Conservation (phyloP, 2,329 filamentous ascomycete genomes). For the Drechslera avenae region DNA sequence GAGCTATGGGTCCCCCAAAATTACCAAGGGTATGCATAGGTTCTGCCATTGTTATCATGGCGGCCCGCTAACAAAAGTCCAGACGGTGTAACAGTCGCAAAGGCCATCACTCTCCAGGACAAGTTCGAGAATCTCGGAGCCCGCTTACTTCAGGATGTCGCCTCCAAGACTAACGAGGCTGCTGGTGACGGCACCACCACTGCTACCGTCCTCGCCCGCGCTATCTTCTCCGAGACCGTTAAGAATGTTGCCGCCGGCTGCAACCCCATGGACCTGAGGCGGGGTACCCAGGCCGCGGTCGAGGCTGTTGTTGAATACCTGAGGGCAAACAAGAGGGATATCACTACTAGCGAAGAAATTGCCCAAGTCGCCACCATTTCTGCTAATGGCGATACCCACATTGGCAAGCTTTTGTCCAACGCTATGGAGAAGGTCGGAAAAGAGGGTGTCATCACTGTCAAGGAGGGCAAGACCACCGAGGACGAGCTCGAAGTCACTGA, state of each 20-base stretch:
- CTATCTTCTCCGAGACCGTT: constrained; percentile 99
- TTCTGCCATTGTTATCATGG: background rate
- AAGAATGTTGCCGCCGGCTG: constrained; percentile 99
- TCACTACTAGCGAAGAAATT: constrained; percentile 96
- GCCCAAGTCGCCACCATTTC: constrained; percentile 98
- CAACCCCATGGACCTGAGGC: constrained; percentile 98
- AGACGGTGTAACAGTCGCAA: constrained; percentile 63
- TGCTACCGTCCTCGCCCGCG: constrained; percentile 92
- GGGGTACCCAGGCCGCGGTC: constrained; percentile 95
- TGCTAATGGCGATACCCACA: constrained; percentile 94
- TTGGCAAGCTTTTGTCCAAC: constrained; percentile 93
- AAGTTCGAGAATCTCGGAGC: constrained; percentile 99
- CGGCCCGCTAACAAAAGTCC: constrained; percentile 20
- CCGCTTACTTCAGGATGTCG: constrained; percentile 94
- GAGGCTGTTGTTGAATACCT: constrained; percentile 93
- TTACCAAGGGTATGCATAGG: constrained; percentile 81
- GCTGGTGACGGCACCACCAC: constrained; percentile 99
- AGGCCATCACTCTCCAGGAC: constrained; percentile 91
- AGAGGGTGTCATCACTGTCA: constrained; percentile 99
- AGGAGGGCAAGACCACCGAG: constrained; percentile 98
- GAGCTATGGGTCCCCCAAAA: constrained; percentile 98
- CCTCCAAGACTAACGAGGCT: constrained; percentile 98
- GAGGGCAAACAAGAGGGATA: constrained; percentile 94
- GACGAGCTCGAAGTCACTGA: constrained; percentile 99
- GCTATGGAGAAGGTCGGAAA: constrained; percentile 99